Evolutionary conservation across 352 stramenopile species (phyloP), one percentile per base, ranked within the genome.

Genomic region (Blastocystis sp.): DNA sequence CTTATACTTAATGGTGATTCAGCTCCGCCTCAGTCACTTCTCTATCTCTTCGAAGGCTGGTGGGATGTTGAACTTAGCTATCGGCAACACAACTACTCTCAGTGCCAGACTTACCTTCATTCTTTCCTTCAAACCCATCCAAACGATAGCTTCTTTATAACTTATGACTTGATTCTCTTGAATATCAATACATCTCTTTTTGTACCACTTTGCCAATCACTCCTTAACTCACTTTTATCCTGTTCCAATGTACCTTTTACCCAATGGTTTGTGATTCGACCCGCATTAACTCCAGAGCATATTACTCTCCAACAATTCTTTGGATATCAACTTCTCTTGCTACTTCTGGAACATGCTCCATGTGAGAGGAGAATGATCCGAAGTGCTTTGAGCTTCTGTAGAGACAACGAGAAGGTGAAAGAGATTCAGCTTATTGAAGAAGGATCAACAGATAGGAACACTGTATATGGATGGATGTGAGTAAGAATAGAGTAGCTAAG

Each of bases 291-390:
- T 33, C 13, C 56, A 33, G 19, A n/a, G 2, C 6, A 13, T 62
- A n/a, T n/a, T 30, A 56, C 59, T 37, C 73, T 84, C 22, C 73
- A 84, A 11, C 73, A 84, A 33, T 22, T 84, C 22, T 54, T 68
- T 24, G 17, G 13, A 11, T 17, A 27, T 37, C 0, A 27, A 13
- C 59, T 22, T 58, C 19, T 60, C 3, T 19, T 48, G 11, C 73
- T 53, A 42, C 73, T 11, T 30, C 30, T 84, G 37, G 33, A 33
- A 35, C 53, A 48, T 37, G 19, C 27, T n/a, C 56, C 56, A 3
- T 33, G 3, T 2, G 56, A 62, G 15, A 5, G 56, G 15, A 5
- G 33, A 6, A 15, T 4, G 42, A 19, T 51, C 1, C 13, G 30
- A 13, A n/a, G 30, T 17, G 30, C 42, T 35, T 30, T 84, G n/a